Conservation (phyloP, 2,329 filamentous ascomycete species). For the Akanthomyces dipterigenus region DNA sequence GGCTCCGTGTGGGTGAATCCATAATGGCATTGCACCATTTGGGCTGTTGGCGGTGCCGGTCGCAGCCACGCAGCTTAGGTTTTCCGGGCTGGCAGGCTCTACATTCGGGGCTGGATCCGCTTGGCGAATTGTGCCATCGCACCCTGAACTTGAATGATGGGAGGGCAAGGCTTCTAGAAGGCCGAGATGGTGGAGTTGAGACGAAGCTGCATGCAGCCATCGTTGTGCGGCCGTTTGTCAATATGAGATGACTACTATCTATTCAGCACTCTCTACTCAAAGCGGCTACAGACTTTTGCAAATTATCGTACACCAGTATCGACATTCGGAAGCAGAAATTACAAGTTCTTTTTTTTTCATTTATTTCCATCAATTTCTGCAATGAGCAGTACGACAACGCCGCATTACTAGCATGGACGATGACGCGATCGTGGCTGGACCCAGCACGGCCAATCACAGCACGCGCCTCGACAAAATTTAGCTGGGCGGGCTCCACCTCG, state of each 20-base stretch:
- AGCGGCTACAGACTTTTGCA: too few species aligned
- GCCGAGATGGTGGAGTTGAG: neutral
- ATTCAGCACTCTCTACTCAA: too few species aligned
- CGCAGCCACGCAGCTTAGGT: neutral
- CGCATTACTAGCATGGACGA: slow-evolving; percentile 12
- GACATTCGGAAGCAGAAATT: neutral
- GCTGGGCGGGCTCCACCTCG: neutral
- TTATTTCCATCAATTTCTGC: neutral
- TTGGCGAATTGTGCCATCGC: slow-evolving; percentile 11
- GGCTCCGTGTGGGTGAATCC: neutral
- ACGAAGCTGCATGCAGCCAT: neutral
- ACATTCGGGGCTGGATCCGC: slow-evolving; percentile 1
- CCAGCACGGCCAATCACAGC: slow-evolving; percentile 16
- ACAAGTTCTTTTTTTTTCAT: neutral
- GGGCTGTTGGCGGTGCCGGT: neutral
- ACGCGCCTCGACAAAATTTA: slow-evolving; percentile 13
- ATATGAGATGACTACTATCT: too few species aligned
- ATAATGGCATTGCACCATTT: slow-evolving; percentile 8
- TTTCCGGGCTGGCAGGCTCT: neutral
- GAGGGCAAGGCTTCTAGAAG: neutral
- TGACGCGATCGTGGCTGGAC: slow-evolving; percentile 20
- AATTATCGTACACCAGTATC: neutral
- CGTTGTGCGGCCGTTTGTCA: too few species aligned
- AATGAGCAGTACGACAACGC: slow-evolving; percentile 5
- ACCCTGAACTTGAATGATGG: slow-evolving; percentile 8